Evolutionary conservation across 495 filamentous ascomycete species (phyloP), one percentile per base, ranked within the genome.

Genomic region (Daldinia concentrica): DNA sequence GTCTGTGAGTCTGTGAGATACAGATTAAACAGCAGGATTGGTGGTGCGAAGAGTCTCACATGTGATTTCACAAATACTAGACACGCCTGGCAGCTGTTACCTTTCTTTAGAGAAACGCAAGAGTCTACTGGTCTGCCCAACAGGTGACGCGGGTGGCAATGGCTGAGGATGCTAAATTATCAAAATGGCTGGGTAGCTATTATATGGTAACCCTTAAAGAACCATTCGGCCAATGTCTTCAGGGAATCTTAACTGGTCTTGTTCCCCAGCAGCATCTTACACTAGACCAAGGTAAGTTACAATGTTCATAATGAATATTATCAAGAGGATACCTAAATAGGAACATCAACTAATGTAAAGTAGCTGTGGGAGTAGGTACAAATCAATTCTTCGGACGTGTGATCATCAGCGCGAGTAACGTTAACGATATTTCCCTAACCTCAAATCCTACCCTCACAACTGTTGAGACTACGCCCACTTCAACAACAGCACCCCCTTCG

Each of bases 161-260:
- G 72, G 75, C 70, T 15, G 48, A 63, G 43, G 26, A 45, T 22
- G 30, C 58, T 50, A 32, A 66, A 9, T 26, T 78, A 22, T 71
- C 66, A 7, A 63, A 76, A 41, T 78, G 76, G 76, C 50, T 78
- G 15, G 76, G 76, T 14, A 36, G 58, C 51, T 45, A 57, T 24
- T 78, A 72, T 43, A 51, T 68, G 30, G 56, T 78, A 26, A 54
- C 66, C 24, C 66, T 78, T 7, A 72, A 68, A 58, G 79, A 88
- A 55, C 93, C 93, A 29, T 85, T 86, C 1, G 85, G 88, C 69
- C 86, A 86, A 15, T 85, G 86, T 69, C 79, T 97, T 51, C 86
- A 88, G 68, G 95, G 95, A 45, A 86, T 89, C 24, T 89, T 99
- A 37, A 87, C 86, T 52, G 83, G 88, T 70, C 89, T 98, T 34